Evolutionary conservation across 2,329 filamentous ascomycete genomes (phyloP), one percentile per base, ranked within the genome.

Genomic region (Tricladium varicosporioides): DNA sequence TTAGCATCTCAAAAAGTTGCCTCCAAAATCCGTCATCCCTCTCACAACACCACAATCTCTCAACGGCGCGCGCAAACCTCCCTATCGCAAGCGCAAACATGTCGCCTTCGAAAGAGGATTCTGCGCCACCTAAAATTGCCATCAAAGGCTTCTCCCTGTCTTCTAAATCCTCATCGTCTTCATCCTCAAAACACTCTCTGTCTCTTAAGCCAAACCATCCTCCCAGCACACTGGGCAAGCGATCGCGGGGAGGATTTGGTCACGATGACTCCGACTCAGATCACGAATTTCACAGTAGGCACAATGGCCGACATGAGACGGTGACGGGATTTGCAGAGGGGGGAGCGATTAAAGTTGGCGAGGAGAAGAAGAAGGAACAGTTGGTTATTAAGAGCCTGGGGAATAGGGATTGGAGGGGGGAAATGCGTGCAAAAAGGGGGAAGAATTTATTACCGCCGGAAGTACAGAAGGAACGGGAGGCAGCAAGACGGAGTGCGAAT

Each of bases 201-300:
- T 59, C 48, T 22, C 60, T 8, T 65, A 70, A 58, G 48, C 65
- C 22, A 44, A 63, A 59, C 50, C 18, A 31, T 11, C 58, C 61
- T 51, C 51, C 69, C 8, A 53, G 63, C 15, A 64, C 67, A 11
- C 69, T 74, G 64, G 73, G 73, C 63, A 77, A 78, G 65, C 70
- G 77, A 49, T 67, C 75, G 5, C 31, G 71, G 68, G 32, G 70
- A 75, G 46, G 73, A 73, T 55, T 76, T 43, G 86, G 88, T 52
- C 85, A 88, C 51, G 86, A 89, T 53, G 84, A 85, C n/a, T 57
- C 83, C 74, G 49, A 84, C 54, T 82, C 83, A 77, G 80, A 87
- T 67, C 78, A 83, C 67, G 62, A 67, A 27, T 27, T 7, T n/a
- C 18, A n/a, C 36, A 58, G 65, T 18, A 61, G 66, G 5, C 60